These are phyloP conservation scores for Lepidium sativum DNA, from an alignment of 345 rosid genomes.

Conservation along the genomic window DNA sequence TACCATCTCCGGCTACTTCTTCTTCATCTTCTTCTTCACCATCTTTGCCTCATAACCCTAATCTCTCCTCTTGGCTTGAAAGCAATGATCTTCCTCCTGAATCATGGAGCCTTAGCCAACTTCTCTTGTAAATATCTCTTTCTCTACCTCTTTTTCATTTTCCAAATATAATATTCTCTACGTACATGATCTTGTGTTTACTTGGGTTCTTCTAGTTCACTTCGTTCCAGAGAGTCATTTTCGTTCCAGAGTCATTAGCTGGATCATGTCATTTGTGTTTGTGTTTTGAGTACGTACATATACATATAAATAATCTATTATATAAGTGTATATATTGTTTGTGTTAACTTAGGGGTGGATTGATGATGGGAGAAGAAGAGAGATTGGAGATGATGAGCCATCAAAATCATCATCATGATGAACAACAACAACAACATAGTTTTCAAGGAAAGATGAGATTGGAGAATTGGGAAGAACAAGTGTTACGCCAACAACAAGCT, in stretches of 20 bases:
- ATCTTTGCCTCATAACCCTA: conserved; percentile 31
- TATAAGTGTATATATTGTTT: not conserved
- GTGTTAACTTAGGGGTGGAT: conserved; percentile 46
- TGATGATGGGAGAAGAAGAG: conserved; percentile 55
- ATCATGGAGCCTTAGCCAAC: conserved; percentile 74
- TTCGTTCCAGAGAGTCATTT: not conserved
- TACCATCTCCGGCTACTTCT: conserved; percentile 38
- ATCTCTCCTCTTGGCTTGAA: conserved; percentile 48
- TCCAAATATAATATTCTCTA: conserved; percentile 1
- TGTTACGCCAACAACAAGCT: conserved; percentile 43
- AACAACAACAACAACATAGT: conserved; percentile 11
- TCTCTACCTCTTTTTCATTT: not conserved
- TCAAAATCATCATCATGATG: conserved; percentile 16
- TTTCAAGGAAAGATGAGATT: conserved; percentile 45
- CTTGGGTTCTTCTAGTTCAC: not conserved
- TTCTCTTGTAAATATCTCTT: conserved; percentile 45
- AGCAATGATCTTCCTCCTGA: conserved; percentile 63
- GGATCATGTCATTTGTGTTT: not conserved
- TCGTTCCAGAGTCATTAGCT: too few relatives aligned
- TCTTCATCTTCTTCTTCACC: conserved; percentile 53
- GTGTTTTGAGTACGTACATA: not conserved
- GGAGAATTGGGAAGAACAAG: conserved; percentile 65
- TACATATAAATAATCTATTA: not conserved
- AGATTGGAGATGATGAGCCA: conserved; percentile 30
- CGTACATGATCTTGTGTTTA: not conserved